Evolutionary conservation across 139 green algal species (phyloP).

Genomic region (Asterochloris erici): DNA sequence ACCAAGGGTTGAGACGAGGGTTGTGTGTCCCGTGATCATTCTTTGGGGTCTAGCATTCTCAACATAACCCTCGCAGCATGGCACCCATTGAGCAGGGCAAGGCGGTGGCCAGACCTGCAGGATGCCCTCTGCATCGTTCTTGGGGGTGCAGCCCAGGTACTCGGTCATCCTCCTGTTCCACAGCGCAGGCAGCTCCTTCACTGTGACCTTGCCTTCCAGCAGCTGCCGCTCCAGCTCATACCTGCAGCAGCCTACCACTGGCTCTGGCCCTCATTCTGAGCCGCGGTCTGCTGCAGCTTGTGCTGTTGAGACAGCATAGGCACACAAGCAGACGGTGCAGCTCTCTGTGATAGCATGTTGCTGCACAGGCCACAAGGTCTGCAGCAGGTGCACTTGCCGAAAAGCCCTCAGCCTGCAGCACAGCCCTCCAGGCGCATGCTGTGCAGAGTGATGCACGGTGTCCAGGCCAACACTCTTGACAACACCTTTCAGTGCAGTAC

Average conservation of each 20-base stretch:
- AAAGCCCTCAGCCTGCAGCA: too few species aligned
- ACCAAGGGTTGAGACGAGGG: not conserved
- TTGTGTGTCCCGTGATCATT: not conserved
- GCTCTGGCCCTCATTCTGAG: too few species aligned
- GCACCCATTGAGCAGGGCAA: not conserved
- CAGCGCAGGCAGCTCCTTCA: constrained; percentile 67
- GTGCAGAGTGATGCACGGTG: too few species aligned
- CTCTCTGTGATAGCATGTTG: too few species aligned
- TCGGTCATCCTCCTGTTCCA: constrained; percentile 71
- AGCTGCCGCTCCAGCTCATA: constrained; percentile 81
- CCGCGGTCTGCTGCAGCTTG: too few species aligned
- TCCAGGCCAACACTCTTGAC: not conserved
- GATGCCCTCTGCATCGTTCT: constrained; percentile 64
- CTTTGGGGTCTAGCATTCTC: not conserved
- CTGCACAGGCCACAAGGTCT: too few species aligned
- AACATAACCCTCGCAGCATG: not conserved
- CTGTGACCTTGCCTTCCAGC: constrained; percentile 60
- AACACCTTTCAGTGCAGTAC: not conserved
- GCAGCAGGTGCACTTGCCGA: too few species aligned
- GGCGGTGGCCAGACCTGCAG: too few species aligned
- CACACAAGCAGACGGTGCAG: too few species aligned
- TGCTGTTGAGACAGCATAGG: too few species aligned
- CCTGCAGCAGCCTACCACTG: constrained; percentile 3
- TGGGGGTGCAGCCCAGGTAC: constrained; percentile 62
- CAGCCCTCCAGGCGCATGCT: too few species aligned